Percentiles rank a stretch among this genome's conserved stretches.
Evolutionary conservation across 2,329 filamentous ascomycete genomes (phyloP).

Genomic region (Emmonsia crescens): DNA sequence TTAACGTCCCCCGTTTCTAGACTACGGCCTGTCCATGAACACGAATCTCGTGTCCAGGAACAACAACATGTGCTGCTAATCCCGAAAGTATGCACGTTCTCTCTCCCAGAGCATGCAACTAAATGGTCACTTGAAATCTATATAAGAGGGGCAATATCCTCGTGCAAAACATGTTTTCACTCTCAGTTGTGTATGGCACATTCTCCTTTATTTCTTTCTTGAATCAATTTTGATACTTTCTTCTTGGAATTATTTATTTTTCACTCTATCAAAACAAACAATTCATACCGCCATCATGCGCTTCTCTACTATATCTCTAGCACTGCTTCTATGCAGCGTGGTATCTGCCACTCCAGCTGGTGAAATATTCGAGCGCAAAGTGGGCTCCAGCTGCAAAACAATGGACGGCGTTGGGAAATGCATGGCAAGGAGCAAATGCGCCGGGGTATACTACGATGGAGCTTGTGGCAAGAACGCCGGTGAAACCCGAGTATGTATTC

Average conservation of each 20-base stretch:
- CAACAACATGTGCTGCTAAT: neutral
- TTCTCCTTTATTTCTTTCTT: neutral
- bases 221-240: neutral
- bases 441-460: constrained; percentile 4
- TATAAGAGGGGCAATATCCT: neutral
- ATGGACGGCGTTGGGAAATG: constrained; percentile 4
- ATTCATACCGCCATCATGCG: neutral
- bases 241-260: neutral
- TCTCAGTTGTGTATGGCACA: neutral
- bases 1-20: neutral
- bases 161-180: neutral
- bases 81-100: neutral
- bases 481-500: constrained; percentile 3
- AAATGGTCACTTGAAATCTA: neutral
- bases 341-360: constrained; percentile 2
- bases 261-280: neutral
- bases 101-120: neutral
- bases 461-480: constrained; percentile 2
- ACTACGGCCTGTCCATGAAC: neutral
- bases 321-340: neutral
- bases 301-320: neutral
- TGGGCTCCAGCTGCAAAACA: constrained; percentile 2
- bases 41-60: neutral
- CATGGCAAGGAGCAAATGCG: constrained; percentile 4
- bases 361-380: constrained; percentile 1